A percentile compares a stretch with the other conserved stretches of the same genome.
Evolutionary conservation across 257 asterid species (phyloP).

Genomic region (Capsicum baccatum): DNA sequence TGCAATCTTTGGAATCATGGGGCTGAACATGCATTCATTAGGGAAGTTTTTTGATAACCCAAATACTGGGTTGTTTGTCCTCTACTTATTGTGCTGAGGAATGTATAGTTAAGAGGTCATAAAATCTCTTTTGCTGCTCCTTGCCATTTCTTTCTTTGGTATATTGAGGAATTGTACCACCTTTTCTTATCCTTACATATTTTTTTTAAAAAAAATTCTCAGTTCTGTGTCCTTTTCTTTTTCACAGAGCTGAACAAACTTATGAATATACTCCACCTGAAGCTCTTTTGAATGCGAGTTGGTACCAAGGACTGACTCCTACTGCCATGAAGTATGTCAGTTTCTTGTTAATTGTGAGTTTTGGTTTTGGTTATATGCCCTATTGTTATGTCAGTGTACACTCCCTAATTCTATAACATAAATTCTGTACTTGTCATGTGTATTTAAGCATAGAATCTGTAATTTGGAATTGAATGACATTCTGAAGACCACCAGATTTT

Average conservation of each 20-base stretch:
- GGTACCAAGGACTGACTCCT: constrained; percentile 77
- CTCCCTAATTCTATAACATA: not conserved
- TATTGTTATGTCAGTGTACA: not conserved
- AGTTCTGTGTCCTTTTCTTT: constrained; percentile 19
- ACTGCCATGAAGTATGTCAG: constrained; percentile 67
- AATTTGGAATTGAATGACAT: constrained; percentile 26
- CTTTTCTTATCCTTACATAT: not conserved
- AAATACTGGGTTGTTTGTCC: not conserved
- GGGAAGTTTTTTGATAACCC: not conserved
- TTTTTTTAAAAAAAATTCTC: not conserved
- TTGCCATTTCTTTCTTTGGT: not conserved
- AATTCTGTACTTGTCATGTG: constrained; percentile 5
- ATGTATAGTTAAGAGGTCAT: constrained; percentile 1
- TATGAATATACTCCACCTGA: constrained; percentile 94
- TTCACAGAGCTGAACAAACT: constrained; percentile 84
- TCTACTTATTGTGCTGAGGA: constrained; percentile 17
- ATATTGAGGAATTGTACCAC: not conserved
- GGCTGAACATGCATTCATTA: constrained; percentile 9
- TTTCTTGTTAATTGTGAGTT: constrained; percentile 28
- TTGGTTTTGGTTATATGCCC: not conserved
- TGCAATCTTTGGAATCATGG: not conserved
- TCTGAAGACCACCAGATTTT: not conserved
- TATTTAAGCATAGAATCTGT: constrained; percentile 6
- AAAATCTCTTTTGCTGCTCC: constrained; percentile 11
- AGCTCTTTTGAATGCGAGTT: constrained; percentile 84